Evolutionary conservation across 306 rosid species (phyloP).

Genomic region (Pterocarpus santalinus): DNA sequence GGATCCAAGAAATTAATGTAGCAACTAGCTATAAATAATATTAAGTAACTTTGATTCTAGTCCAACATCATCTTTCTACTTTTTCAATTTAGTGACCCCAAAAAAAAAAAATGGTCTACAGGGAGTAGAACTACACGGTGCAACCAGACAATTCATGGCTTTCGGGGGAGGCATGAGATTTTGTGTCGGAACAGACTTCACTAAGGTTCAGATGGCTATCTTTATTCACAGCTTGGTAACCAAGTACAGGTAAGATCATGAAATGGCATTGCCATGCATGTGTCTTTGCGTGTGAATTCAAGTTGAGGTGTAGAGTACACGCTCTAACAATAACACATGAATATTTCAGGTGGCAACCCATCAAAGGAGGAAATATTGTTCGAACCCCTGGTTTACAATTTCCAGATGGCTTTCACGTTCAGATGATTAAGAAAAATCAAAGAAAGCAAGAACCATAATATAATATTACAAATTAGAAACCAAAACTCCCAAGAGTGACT

Average conservation of each 20-base stretch:
- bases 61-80: not conserved
- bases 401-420: slow-evolving; percentile 81
- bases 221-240: slow-evolving; percentile 90
- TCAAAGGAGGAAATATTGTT: slow-evolving; percentile 80
- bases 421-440: slow-evolving; percentile 59
- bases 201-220: slow-evolving; percentile 95
- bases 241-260: slow-evolving; percentile 73
- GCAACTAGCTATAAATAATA: not conserved
- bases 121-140: slow-evolving; percentile 77
- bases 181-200: slow-evolving; percentile 95
- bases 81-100: slow-evolving; percentile 27
- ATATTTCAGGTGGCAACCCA: slow-evolving; percentile 63
- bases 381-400: slow-evolving; percentile 83
- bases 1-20: slow-evolving; percentile 3
- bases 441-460: slow-evolving; percentile 39
- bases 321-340: slow-evolving; percentile 22
- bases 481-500: slow-evolving; percentile 22
- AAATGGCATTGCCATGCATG: not conserved
- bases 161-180: slow-evolving; percentile 99
- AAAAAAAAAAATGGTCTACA: slow-evolving; percentile 29
- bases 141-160: slow-evolving; percentile 90
- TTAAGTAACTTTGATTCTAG: not conserved
- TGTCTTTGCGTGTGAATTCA: not conserved
- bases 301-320: slow-evolving; percentile 33
- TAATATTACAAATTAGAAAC: slow-evolving; percentile 41